phyloP scores from a whole-genome alignment of 1,139 yeast species.

The Meyerozyma carpophila region DNA sequence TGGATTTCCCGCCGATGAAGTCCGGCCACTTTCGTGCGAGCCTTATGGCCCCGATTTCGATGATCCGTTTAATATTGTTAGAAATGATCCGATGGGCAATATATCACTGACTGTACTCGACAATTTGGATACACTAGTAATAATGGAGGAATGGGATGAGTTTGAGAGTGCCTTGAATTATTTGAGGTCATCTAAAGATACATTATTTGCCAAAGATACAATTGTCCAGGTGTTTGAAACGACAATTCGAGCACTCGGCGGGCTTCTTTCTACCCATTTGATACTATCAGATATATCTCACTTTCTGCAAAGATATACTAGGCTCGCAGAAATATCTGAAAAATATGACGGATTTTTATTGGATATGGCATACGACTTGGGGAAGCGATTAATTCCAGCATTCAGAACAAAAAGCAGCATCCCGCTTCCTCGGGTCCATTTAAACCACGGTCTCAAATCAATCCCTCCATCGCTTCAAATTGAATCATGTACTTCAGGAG shows the following conservation, averaged over 20 bases:
- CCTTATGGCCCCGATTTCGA: conserved; percentile 62
- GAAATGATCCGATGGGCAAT: conserved; percentile 85
- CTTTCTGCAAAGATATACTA: conserved; percentile 7
- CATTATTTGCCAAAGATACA: conserved; percentile 56
- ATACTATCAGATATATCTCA: conserved; percentile 50
- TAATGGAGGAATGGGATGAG: conserved; percentile 58
- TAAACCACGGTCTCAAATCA: conserved; percentile 44
- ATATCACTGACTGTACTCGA: conserved; percentile 75
- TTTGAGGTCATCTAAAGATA: conserved; percentile 30
- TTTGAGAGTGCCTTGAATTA: conserved; percentile 47
- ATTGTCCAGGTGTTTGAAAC: conserved; percentile 85
- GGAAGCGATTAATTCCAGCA: conserved; percentile 60
- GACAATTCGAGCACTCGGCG: conserved; percentile 75
- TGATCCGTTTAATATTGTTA: conserved; percentile 48
- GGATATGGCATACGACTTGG: conserved; percentile 66
- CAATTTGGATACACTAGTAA: conserved; percentile 70
- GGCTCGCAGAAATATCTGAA: conserved; percentile 15
- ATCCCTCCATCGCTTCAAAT: conserved; percentile 38
- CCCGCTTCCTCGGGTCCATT: conserved; percentile 71
- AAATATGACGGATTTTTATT: conserved; percentile 68
- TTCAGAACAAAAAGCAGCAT: conserved; percentile 56
- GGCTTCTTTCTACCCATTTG: conserved; percentile 71
- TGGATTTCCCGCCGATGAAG: conserved; percentile 84
- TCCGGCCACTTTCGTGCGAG: conserved; percentile 65
- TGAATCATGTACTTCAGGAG: conserved; percentile 86